These are phyloP conservation scores for Populus euphratica DNA, from an alignment of 345 rosid species.

Conservation along the genomic window DNA sequence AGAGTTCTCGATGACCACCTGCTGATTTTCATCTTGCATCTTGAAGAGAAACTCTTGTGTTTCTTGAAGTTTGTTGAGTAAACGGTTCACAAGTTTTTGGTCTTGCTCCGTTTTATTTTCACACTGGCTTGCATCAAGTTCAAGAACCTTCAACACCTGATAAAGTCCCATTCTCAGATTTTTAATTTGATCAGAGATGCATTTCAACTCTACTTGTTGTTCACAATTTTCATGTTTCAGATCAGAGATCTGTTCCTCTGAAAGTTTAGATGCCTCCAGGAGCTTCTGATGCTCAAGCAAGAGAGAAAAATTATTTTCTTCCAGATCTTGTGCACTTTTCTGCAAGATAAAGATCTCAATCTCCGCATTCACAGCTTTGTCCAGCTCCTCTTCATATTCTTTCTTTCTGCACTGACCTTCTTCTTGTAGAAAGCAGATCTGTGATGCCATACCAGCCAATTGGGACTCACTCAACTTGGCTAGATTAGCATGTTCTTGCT, in stretches of 20 bases:
- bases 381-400: conserved; percentile 62
- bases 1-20: conserved; percentile 46
- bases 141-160: conserved; percentile 51
- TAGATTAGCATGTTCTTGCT: conserved; percentile 49
- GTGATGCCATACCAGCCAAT: conserved; percentile 53
- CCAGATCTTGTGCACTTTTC: conserved; percentile 57
- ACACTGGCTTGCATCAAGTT: conserved; percentile 29
- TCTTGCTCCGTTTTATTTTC: conserved; percentile 41
- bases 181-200: conserved; percentile 48
- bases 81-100: conserved; percentile 32
- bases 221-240: conserved; percentile 51
- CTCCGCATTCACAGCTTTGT: conserved; percentile 54
- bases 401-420: conserved; percentile 52
- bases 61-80: conserved; percentile 49
- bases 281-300: conserved; percentile 51
- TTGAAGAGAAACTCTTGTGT: conserved; percentile 47
- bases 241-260: conserved; percentile 53
- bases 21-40: conserved; percentile 57
- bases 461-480: conserved; percentile 39
- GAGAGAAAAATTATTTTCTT: conserved; percentile 55
- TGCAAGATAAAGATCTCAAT: conserved; percentile 66
- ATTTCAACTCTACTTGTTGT: conserved; percentile 51
- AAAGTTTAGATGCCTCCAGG: conserved; percentile 49
- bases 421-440: conserved; percentile 50
- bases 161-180: conserved; percentile 50